Evolutionary conservation across 768 basidiomycete species (phyloP).

Genomic region (Suillus tomentosus): DNA sequence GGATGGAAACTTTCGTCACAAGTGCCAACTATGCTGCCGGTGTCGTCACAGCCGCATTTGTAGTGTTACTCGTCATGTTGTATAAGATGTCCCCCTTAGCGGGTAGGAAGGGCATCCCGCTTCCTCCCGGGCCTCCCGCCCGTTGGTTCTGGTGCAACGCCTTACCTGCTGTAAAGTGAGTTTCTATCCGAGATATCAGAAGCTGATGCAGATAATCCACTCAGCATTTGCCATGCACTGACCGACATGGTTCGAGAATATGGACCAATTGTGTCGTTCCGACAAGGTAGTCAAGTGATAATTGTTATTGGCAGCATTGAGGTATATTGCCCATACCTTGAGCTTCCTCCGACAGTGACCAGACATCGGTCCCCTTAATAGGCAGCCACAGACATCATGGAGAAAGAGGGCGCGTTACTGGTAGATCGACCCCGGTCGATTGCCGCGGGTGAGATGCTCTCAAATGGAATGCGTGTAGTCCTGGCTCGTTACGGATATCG

Average conservation of each 20-base stretch:
- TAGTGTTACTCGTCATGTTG: neutral
- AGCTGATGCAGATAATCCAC: neutral
- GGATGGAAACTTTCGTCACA: neutral
- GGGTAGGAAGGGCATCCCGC: neutral
- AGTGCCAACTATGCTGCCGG: neutral
- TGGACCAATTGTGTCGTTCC: neutral
- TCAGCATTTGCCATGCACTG: neutral
- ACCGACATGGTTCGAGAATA: neutral
- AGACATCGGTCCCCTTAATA: neutral
- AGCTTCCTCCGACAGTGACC: neutral
- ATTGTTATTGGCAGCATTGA: neutral
- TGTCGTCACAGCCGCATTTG: neutral
- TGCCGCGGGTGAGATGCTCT: neutral
- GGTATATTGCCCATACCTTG: neutral
- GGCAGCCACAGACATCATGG: neutral
- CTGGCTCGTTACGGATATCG: neutral
- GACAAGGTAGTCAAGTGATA: slow-evolving; percentile 1
- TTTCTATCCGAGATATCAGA: neutral
- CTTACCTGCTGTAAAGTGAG: neutral
- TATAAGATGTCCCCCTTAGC: neutral
- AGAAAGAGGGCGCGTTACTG: neutral
- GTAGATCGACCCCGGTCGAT: neutral
- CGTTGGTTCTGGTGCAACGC: neutral
- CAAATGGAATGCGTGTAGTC: neutral
- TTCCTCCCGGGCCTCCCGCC: neutral